Base-by-base conservation (phyloP, 345 rosid species). In the Alliaria petiolata region DNA sequence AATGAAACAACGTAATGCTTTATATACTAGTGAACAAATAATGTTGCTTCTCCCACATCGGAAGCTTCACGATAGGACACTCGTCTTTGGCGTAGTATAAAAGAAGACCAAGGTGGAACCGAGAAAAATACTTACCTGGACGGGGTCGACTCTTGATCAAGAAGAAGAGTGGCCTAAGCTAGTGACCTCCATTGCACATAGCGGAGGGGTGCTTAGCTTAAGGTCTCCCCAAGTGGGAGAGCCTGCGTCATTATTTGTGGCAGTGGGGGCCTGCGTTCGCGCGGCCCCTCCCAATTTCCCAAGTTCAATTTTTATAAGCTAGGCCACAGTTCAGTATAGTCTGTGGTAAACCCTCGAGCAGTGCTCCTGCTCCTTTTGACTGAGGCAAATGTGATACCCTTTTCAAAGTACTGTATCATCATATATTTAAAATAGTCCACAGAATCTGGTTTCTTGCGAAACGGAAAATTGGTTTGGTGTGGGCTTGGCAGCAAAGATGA, bases 231-330 rank as follows among this genome's bases (percentile, higher is more conserved):
- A 63, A 4, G 43, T 3, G 43, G 55, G 6, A 63, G 56, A 63
- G 42, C 44, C 44, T 63, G 55, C 55, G 55, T 63, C 68, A 13
- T 63, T 47, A 63, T 63, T 63, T 63, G 56, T 46, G 43, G 56
- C 56, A 4, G 43, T 7, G 17, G 68, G 8, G 56, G 55, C 40
- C 30, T 63, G 68, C 67, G 67, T 63, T 6, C 67, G 67, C 67
- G 54, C 67, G 38, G 67, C 67, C 67, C 17, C 67, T 44, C 1
- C 43, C 42, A 62, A 0, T 31, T 3, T 12, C 12, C 4, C 5
- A 44, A n/a, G n/a, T n/a, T n/a, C n/a, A n/a, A n/a, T n/a, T n/a
- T n/a, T n/a, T n/a, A n/a, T n/a, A n/a, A n/a, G n/a, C n/a, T n/a
- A n/a, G n/a, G n/a, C n/a, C n/a, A n/a, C n/a, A n/a, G n/a, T n/a